Conservation (phyloP, 2,329 filamentous ascomycete species). For the Aureobasidium uvarum region DNA sequence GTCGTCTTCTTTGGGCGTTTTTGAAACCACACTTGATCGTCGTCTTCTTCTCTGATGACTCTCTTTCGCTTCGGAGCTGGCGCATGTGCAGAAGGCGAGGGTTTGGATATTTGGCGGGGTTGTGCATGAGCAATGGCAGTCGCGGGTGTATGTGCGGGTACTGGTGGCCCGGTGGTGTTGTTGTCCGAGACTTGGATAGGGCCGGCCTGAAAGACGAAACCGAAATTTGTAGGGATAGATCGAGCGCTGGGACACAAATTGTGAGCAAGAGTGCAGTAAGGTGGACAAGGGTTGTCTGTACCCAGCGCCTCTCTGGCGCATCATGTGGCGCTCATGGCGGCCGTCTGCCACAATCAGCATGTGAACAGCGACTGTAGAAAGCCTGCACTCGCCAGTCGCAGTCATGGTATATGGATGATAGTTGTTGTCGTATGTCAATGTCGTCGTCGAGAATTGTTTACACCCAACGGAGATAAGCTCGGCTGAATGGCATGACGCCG, state of each 20-base stretch:
- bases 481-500: neutral
- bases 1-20: neutral
- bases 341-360: constrained; percentile 11
- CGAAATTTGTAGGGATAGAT: constrained; percentile 21
- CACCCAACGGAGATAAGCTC: neutral
- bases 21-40: constrained; percentile 11
- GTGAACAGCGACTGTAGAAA: neutral
- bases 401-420: neutral
- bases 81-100: neutral
- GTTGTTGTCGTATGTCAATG: neutral
- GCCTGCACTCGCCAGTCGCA: neutral
- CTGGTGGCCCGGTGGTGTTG: neutral
- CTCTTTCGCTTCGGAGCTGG: neutral
- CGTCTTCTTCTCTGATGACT: neutral
- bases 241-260: neutral
- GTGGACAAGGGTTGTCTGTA: neutral
- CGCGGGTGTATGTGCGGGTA: neutral
- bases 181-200: constrained; percentile 1
- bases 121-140: neutral
- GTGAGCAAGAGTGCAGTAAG: neutral
- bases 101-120: neutral
- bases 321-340: constrained; percentile 29
- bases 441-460: neutral
- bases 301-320: constrained; percentile 29
- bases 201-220: constrained; percentile 20